Evolutionary conservation across 163 green algal genomes (phyloP).

Genomic region (Scenedesmus sp.): DNA sequence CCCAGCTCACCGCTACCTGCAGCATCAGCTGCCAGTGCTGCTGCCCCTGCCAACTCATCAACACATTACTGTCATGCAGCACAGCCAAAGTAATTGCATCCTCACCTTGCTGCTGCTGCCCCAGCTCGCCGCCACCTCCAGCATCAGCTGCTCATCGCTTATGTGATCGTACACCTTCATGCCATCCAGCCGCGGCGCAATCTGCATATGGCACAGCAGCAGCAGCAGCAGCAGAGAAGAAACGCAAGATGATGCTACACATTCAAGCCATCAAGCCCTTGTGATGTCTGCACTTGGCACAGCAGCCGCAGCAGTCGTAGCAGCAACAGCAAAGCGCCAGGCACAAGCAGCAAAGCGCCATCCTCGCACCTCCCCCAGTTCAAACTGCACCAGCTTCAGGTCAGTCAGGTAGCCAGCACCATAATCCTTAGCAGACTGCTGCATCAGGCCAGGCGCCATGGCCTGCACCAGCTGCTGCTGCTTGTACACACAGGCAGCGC

Average conservation of each 20-base stretch:
- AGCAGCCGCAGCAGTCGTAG: not conserved
- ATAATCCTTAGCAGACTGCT: not conserved
- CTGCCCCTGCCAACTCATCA: no score
- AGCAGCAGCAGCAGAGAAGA: not conserved
- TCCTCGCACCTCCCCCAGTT: conserved; percentile 26
- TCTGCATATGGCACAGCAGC: conserved; percentile 3
- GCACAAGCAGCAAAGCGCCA: no score
- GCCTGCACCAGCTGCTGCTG: conserved; percentile 15
- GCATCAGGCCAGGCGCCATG: conserved; percentile 13
- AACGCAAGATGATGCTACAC: not conserved
- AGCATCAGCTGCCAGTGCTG: not conserved
- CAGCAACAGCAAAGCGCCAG: no score
- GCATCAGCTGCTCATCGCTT: conserved; percentile 32
- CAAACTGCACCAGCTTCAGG: conserved; percentile 28
- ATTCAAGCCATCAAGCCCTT: not conserved
- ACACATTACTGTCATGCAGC: no score
- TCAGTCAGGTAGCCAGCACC: conserved; percentile 14
- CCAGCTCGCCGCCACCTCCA: conserved; percentile 37
- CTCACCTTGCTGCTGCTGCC: conserved; percentile 40
- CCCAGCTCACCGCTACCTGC: not conserved
- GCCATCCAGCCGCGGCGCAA: conserved; percentile 34
- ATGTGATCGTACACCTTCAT: conserved; percentile 41
- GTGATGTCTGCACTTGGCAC: not conserved
- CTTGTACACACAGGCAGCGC: no score
- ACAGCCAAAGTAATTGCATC: not conserved